Conservation (phyloP, 495 filamentous ascomycete genomes). For the Neurospora sp. region DNA sequence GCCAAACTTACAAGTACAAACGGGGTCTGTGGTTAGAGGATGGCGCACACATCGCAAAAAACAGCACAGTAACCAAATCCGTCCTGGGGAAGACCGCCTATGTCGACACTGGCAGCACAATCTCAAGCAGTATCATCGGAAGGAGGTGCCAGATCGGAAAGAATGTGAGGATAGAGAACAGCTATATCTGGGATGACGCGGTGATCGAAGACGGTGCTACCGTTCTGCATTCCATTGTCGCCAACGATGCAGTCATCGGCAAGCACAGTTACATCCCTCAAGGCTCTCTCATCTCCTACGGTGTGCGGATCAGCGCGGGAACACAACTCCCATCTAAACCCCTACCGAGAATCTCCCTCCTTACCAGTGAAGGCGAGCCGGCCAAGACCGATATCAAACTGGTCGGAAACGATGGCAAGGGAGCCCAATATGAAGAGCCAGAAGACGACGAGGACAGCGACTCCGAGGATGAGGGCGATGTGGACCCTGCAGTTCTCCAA, state of each 20-base stretch:
- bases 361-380: conserved; percentile 23
- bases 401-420: conserved; percentile 48
- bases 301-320: conserved; percentile 58
- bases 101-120: conserved; percentile 58
- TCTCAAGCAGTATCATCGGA: conserved; percentile 69
- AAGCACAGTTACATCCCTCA: conserved; percentile 54
- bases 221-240: conserved; percentile 68
- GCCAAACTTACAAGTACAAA: conserved; percentile 65
- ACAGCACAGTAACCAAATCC: conserved; percentile 39
- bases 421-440: conserved; percentile 35
- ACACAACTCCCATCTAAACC: conserved; percentile 18
- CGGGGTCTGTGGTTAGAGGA: conserved; percentile 62
- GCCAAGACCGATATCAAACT: conserved; percentile 42
- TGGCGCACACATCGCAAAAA: conserved; percentile 50
- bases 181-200: conserved; percentile 85
- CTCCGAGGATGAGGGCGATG: conserved; percentile 37
- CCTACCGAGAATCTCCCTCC: conserved; percentile 27
- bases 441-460: conserved; percentile 40
- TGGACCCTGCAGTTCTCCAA: conserved; percentile 27
- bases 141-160: conserved; percentile 75
- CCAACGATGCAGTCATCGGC: conserved; percentile 57
- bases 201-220: conserved; percentile 61
- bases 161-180: conserved; percentile 65
- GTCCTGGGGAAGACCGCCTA: conserved; percentile 69
- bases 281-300: conserved; percentile 72